Evolutionary conservation across 2,329 filamentous ascomycete genomes (phyloP), one percentile per base, ranked within the genome.

Genomic region (Penicillium aurantiogriseum): DNA sequence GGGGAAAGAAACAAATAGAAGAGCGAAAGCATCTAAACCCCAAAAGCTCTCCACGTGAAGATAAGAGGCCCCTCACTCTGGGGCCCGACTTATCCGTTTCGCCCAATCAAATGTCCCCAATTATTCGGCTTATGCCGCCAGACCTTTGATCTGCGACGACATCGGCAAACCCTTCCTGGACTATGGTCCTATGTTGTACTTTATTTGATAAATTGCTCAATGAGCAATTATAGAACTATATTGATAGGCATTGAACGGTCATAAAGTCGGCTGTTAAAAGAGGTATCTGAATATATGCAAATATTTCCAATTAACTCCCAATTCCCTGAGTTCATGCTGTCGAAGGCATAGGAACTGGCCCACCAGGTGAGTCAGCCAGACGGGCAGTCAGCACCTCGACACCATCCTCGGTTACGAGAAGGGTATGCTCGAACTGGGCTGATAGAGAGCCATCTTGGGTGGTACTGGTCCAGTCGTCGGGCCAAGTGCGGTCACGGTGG

Each of bases 381-480:
- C 90, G 83, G 42, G 90, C 91, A 0, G 91, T 95, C 65, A 95
- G 74, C 44, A 95, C 81, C 76, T 95, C 91, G 7, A 92, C 88
- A 2, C 91, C 91, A 64, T 88, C 85, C 69, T 92, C 89, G 0
- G 91, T 95, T 2, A 95, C 90, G 10, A 95, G 80, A 51, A 95
- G 78, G 0, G 90, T 94, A 71, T 95, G 91, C 74, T 95, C 90
- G 85, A 99, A 99, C 72, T 99, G 94, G 10, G 94, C 94, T 17
- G 92, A 96, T 71, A 85, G 82, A 76, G 89, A 90, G 50, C 94
- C 94, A 73, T 99, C 94, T 56, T 88, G 85, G 0, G 94, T 99
- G 5, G 91, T 90, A 76, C 92, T 96, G 1, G 94, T 99, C 94
- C 94, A 99, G 79, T 97, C 91, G 74, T 99, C 94, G 0, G 94